Conservation (phyloP, 139 green algal species). For the Chlorella sp. region DNA sequence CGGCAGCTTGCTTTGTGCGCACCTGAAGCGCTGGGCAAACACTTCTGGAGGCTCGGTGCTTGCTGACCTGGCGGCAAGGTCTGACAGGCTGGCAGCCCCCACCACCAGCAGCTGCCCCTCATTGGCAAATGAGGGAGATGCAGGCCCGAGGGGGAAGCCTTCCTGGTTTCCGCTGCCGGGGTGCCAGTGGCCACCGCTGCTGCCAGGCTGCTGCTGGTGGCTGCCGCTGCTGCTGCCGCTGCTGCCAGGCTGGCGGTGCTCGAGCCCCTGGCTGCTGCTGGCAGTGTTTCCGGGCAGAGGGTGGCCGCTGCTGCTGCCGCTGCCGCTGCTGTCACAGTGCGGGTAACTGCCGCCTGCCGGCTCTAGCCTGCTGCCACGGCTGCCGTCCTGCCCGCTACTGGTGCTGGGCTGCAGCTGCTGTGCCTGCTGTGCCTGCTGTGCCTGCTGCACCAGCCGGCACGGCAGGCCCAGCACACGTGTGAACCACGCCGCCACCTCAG, state of each 20-base stretch:
- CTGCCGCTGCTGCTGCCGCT: not conserved
- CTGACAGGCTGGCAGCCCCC: constrained; percentile 63
- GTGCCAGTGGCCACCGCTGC: not conserved
- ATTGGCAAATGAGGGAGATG: no score
- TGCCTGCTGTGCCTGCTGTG: not conserved
- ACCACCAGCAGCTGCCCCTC: constrained; percentile 84
- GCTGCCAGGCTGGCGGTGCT: no score
- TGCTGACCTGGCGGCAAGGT: constrained; percentile 48
- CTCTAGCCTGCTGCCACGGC: not conserved
- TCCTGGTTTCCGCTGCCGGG: constrained; percentile 5
- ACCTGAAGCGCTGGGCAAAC: constrained; percentile 36
- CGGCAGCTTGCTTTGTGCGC: not conserved
- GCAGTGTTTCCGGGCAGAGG: no score
- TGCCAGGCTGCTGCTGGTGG: not conserved
- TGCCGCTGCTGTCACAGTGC: not conserved
- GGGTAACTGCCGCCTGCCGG: not conserved
- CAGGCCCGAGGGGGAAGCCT: no score
- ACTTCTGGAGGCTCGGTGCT: not conserved
- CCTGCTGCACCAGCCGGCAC: constrained; percentile 77
- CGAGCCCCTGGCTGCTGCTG: no score
- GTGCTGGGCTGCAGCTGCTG: not conserved
- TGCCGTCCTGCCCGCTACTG: not conserved
- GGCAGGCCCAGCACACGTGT: constrained; percentile 64
- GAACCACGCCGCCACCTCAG: constrained; percentile 69
- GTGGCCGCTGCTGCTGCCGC: not conserved